Conservation (phyloP, 129 eudicot genomes). For the Daucus carota region DH1_v3.0 NC_030387.2:41252001-41252500, state of each 20-base stretch:
- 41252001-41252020: slow-evolving; percentile 91
- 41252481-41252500: slow-evolving; percentile 71
- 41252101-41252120: background rate
- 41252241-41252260: background rate
- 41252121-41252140: slow-evolving; percentile 60
- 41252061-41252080: background rate
- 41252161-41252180: slow-evolving; percentile 80
- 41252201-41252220: slow-evolving; percentile 72
- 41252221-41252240: slow-evolving; percentile 36
- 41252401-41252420: background rate
- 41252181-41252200: slow-evolving; percentile 96
- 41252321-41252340: slow-evolving; percentile 59
- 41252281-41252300: slow-evolving; percentile 38
- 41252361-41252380: slow-evolving; percentile 11
- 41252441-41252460: background rate
- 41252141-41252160: slow-evolving; percentile 55
- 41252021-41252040: slow-evolving; percentile 19
- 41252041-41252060: background rate
- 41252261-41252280: slow-evolving; percentile 49
- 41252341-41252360: slow-evolving; percentile 80
- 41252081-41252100: background rate
- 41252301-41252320: slow-evolving; percentile 54
- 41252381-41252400: background rate
- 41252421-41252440: background rate
- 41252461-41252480: slow-evolving; percentile 77